A percentile compares a stretch with the other conserved stretches of the same genome.
phyloP scores from a whole-genome alignment of 306 rosid genomes.

The Quillaja saponaria region DNA sequence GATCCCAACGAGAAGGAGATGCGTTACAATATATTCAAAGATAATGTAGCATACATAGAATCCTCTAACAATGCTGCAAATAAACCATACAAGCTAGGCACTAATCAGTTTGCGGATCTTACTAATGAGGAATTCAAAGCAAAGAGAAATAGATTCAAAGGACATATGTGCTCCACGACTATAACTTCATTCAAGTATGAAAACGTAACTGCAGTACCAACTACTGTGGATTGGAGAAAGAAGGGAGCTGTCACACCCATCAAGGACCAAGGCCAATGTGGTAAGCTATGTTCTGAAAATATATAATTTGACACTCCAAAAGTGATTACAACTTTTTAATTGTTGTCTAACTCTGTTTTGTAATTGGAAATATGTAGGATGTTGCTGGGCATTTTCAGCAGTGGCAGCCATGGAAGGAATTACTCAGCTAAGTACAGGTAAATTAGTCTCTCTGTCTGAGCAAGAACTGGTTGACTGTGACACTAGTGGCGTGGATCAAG shows the following conservation, averaged over 20 bases:
- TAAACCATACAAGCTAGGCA: constrained; percentile 40
- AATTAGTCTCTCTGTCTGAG: not conserved
- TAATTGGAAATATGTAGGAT: not conserved
- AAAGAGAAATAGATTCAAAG: constrained; percentile 23
- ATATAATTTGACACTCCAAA: no score
- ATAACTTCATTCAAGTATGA: constrained; percentile 33
- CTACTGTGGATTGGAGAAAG: constrained; percentile 35
- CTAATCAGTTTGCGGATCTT: constrained; percentile 36
- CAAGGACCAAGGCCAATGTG: constrained; percentile 45
- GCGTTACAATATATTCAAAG: constrained; percentile 39
- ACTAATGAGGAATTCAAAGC: constrained; percentile 39
- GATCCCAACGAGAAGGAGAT: constrained; percentile 38
- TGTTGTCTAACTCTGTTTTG: not conserved
- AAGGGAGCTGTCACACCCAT: constrained; percentile 45
- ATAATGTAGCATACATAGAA: constrained; percentile 42
- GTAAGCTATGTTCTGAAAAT: constrained; percentile 25
- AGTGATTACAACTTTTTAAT: not conserved
- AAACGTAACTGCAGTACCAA: constrained; percentile 26
- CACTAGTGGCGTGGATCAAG: not conserved
- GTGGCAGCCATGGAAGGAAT: constrained; percentile 4
- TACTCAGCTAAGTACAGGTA: not conserved
- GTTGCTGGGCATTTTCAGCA: constrained; percentile 1
- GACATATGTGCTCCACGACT: not conserved
- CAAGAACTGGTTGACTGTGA: constrained; percentile 3
- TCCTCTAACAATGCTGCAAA: constrained; percentile 37